Evolutionary conservation across 305 asterid species (phyloP).

Genomic region (Petunia hybrid): DNA sequence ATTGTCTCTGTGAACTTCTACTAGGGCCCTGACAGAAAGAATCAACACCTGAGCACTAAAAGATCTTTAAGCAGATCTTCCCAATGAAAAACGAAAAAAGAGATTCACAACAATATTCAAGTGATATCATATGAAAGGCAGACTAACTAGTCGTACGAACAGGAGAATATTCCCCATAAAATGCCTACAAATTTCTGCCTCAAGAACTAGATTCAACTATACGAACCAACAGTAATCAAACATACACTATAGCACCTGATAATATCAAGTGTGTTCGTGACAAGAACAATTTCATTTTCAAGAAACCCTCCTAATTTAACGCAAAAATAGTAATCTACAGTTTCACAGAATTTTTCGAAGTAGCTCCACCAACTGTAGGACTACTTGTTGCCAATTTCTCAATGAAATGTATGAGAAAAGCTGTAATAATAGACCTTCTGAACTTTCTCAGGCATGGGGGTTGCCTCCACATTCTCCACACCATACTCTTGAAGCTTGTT

Average conservation of each 20-base stretch:
- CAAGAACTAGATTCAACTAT: constrained; percentile 20
- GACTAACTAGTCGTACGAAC: not conserved
- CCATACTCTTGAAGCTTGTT: constrained; percentile 29
- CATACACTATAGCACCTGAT: constrained; percentile 9
- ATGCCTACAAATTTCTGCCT: not conserved
- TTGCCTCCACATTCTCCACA: constrained; percentile 25
- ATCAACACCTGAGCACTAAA: constrained; percentile 23
- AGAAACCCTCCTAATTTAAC: not conserved
- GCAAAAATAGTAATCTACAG: not conserved
- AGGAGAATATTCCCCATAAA: not conserved
- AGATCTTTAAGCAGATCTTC: not conserved
- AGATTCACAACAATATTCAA: not conserved
- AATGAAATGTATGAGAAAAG: constrained; percentile 8
- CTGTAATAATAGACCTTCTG: constrained; percentile 27
- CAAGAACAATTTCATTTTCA: constrained; percentile 24
- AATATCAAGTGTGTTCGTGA: not conserved
- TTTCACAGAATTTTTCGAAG: not conserved
- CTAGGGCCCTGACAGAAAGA: constrained; percentile 63
- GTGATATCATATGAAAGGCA: not conserved
- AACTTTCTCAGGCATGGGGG: constrained; percentile 30
- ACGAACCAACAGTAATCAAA: not conserved
- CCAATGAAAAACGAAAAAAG: not conserved
- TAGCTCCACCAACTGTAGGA: constrained; percentile 11
- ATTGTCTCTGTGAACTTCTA: constrained; percentile 83
- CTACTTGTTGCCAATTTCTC: not conserved